Base-by-base conservation (phyloP, 805 yeast genomes). In the Candida montana region DNA sequence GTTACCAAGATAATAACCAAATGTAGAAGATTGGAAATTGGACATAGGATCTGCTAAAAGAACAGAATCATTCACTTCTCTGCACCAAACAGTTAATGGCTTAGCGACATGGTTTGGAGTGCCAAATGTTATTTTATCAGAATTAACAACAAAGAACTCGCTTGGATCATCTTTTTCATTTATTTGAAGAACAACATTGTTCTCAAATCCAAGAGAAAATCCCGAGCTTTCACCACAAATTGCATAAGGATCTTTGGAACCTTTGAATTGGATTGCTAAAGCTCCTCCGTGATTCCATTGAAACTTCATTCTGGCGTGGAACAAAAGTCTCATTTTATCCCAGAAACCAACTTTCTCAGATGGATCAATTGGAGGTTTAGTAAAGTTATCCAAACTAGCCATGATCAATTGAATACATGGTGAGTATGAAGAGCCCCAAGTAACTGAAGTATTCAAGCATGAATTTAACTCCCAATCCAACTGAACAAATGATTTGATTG, bases 351-450 rank as follows among this genome's bases (percentile, higher is more conserved):
- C 64, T 51, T 83, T 83, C 4, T 77, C 74, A 2, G 96, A 86
- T 0, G 90, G 90, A 58, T 90, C 98, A 13, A 84, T 64, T 0
- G 95, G 95, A 0, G 96, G 95, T 58, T 91, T 90, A 1, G 95
- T 79, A 56, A 90, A 86, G 34, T 82, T 79, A 52, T 89, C 95
- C 45, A 90, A 73, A 42, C 77, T 82, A 41, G 79, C 65, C 79
- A 85, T 83, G 2, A 81, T 70, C 49, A 87, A 90, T 49, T 87
- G 88, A 24, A 90, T 74, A 1, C 89, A 90, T 15, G 95, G 89
- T 51, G 83, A 87, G 50, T 83, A 81, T 0, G 91, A 83, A 26
- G 79, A 79, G 28, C 95, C 93, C 95, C 96, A 89, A 0, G 84
- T 75, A 29, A 86, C 76, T 24, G 83, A 65, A 0, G 90, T 77